A percentile compares a stretch with the other conserved stretches of the same genome.
phyloP scores from a whole-genome alignment of 371 early-diverging fungal genomes.

The Mucor indicus region DNA sequence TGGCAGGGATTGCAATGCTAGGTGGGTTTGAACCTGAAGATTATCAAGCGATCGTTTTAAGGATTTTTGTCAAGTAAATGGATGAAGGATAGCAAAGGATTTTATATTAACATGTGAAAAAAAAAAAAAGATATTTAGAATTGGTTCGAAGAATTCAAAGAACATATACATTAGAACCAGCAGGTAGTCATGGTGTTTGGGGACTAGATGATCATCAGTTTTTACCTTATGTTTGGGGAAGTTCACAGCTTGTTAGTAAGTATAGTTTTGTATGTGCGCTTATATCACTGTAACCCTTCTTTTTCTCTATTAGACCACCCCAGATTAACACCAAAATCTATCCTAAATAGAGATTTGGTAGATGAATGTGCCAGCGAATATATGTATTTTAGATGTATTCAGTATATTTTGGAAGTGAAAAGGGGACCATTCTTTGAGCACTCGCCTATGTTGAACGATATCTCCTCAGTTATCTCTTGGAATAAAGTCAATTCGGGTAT shows the following conservation, averaged over 20 bases:
- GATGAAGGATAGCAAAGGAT: background rate
- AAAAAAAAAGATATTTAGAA: slow-evolving; percentile 66
- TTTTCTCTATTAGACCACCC: slow-evolving; percentile 41
- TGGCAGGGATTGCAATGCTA: slow-evolving; percentile 73
- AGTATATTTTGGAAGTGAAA: slow-evolving; percentile 75
- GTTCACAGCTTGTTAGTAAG: slow-evolving; percentile 74
- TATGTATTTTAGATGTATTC: slow-evolving; percentile 86
- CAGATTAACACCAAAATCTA: slow-evolving; percentile 70
- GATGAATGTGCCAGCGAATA: slow-evolving; percentile 72
- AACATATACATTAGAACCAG: slow-evolving; percentile 96
- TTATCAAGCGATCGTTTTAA: slow-evolving; percentile 66
- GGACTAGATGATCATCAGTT: slow-evolving; percentile 98
- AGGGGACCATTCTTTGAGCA: slow-evolving; percentile 74
- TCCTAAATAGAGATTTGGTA: slow-evolving; percentile 65
- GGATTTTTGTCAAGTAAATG: slow-evolving; percentile 62
- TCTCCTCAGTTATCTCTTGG: slow-evolving; percentile 87
- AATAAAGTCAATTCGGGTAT: slow-evolving; percentile 91
- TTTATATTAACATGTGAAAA: background rate
- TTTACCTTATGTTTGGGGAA: slow-evolving; percentile 95
- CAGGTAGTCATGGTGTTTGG: slow-evolving; percentile 99
- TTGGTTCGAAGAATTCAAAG: slow-evolving; percentile 81
- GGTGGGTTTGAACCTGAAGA: slow-evolving; percentile 60
- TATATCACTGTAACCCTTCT: background rate
- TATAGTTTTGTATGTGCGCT: background rate
- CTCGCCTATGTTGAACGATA: slow-evolving; percentile 94